Conservation (phyloP, 805 yeast genomes). For the Teunomyces stri region DNA sequence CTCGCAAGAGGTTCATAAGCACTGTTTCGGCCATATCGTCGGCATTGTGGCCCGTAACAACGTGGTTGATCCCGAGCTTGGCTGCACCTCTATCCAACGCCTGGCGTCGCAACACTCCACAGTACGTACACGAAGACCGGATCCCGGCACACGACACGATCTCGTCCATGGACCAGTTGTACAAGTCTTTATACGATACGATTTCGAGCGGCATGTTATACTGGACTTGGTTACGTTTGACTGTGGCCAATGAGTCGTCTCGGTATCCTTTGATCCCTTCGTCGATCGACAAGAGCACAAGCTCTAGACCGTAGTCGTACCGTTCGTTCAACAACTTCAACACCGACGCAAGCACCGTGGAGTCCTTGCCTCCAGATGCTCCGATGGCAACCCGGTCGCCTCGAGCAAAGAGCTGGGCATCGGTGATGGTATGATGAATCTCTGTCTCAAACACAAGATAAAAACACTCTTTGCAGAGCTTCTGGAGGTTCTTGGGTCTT, state of each 20-base stretch:
- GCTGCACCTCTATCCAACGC: conserved; percentile 96
- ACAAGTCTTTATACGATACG: conserved; percentile 82
- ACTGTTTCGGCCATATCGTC: conserved; percentile 99
- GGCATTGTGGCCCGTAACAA: conserved; percentile 98
- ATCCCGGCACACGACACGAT: conserved; percentile 93
- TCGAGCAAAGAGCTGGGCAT: conserved; percentile 62
- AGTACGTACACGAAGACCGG: conserved; percentile 92
- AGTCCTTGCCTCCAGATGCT: conserved; percentile 98
- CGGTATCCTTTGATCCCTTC: conserved; percentile 97
- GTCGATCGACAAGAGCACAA: conserved; percentile 83
- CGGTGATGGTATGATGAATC: conserved; percentile 82
- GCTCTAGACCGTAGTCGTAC: conserved; percentile 80
- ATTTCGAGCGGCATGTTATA: conserved; percentile 76
- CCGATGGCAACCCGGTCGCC: conserved; percentile 96
- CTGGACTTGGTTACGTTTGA: conserved; percentile 85
- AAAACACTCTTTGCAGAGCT: conserved; percentile 88
- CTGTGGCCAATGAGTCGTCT: conserved; percentile 96
- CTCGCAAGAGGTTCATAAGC: conserved; percentile 88
- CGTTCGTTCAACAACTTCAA: conserved; percentile 85
- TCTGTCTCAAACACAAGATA: conserved; percentile 91
- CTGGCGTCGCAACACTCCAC: conserved; percentile 96
- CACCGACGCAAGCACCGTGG: conserved; percentile 89
- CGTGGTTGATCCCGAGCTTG: conserved; percentile 78
- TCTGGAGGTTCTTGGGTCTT: conserved; percentile 89
- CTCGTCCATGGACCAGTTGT: conserved; percentile 98